Evolutionary conservation across 306 rosid species (phyloP).

Genomic region (Dicorynia guianensis): DNA sequence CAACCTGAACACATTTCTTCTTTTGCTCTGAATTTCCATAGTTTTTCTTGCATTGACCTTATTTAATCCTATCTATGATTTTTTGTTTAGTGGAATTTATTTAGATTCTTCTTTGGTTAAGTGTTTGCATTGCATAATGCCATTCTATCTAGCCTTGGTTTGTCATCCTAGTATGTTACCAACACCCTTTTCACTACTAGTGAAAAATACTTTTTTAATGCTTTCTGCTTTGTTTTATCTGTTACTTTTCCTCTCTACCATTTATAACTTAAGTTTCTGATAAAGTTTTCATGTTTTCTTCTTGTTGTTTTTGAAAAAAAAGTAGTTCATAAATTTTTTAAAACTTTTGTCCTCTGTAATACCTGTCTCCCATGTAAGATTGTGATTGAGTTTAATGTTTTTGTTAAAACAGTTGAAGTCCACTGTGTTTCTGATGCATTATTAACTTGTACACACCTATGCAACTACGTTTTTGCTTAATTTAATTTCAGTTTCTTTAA

Average conservation of each 20-base stretch:
- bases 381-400: neutral
- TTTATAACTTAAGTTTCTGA: neutral
- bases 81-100: neutral
- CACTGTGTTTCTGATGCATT: slow-evolving; percentile 22
- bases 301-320: slow-evolving; percentile 12
- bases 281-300: slow-evolving; percentile 5
- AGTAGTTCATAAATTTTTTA: too few relatives aligned
- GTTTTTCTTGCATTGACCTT: slow-evolving; percentile 6
- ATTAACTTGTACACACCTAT: slow-evolving; percentile 3
- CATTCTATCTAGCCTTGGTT: slow-evolving; percentile 33
- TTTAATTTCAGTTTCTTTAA: slow-evolving; percentile 18
- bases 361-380: neutral
- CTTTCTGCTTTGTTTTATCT: slow-evolving; percentile 21
- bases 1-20: slow-evolving; percentile 83
- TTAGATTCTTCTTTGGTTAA: neutral
- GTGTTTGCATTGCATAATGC: neutral
- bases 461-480: slow-evolving; percentile 3
- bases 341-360: too few relatives aligned
- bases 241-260: slow-evolving; percentile 7
- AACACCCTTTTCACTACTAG: neutral
- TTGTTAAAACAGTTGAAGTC: slow-evolving; percentile 22
- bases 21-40: neutral
- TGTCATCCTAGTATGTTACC: slow-evolving; percentile 18
- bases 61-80: neutral
- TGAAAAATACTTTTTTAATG: slow-evolving; percentile 13